Evolutionary conservation across 2,329 filamentous ascomycete species (phyloP).

Genomic region (Aureobasidium melanogenum): DNA sequence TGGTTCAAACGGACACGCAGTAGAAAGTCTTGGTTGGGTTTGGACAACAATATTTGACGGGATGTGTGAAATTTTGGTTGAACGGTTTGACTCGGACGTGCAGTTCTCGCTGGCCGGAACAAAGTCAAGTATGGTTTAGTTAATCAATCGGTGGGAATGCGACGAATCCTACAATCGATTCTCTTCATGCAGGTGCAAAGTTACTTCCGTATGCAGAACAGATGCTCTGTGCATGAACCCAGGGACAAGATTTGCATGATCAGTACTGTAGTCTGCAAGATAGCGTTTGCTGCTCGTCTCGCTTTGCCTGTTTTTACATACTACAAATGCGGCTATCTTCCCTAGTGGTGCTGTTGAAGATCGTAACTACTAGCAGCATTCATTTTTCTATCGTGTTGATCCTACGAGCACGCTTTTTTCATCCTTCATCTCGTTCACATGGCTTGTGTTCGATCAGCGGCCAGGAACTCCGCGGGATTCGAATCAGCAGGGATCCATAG

Average conservation of each 20-base stretch:
- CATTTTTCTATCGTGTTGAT: background rate
- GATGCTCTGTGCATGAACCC: background rate
- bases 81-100: background rate
- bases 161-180: background rate
- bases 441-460: background rate
- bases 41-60: background rate
- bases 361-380: background rate
- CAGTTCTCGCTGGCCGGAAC: background rate
- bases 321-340: background rate
- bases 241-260: background rate
- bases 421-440: background rate
- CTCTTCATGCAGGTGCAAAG: background rate
- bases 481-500: background rate
- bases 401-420: background rate
- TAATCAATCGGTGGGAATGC: background rate
- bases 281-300: constrained; percentile 1
- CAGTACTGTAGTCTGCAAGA: background rate
- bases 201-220: background rate
- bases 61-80: background rate
- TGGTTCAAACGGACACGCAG: constrained; percentile 4
- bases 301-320: background rate
- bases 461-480: background rate
- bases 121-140: background rate
- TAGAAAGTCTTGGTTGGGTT: background rate
- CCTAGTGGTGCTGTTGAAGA: background rate